A percentile compares a stretch with the other conserved stretches of the same genome.
phyloP scores from a whole-genome alignment of 805 yeast species.

The Martiniozyma abietophila region DNA sequence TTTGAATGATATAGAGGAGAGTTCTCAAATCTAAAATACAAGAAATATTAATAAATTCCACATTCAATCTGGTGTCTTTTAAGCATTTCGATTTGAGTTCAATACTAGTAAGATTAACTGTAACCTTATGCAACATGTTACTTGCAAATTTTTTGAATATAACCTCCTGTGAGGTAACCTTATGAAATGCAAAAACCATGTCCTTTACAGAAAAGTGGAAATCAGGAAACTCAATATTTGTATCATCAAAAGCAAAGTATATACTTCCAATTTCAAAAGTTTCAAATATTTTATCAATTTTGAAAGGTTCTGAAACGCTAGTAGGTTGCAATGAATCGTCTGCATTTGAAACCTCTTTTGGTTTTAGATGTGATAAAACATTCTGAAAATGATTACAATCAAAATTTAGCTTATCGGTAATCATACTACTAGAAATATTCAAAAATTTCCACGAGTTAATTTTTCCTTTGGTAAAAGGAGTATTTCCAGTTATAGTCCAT shows the following conservation, averaged over 20 bases:
- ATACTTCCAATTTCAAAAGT: slow-evolving; percentile 6
- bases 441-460: slow-evolving; percentile 2
- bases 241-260: slow-evolving; percentile 12
- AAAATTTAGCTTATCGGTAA: slow-evolving; percentile 7
- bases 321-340: too few species aligned
- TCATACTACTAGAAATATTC: slow-evolving; percentile 4
- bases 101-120: slow-evolving; percentile 10
- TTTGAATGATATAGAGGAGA: slow-evolving; percentile 4
- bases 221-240: slow-evolving; percentile 1
- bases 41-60: slow-evolving; percentile 14
- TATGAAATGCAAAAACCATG: slow-evolving; percentile 8
- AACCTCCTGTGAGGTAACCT: slow-evolving; percentile 6
- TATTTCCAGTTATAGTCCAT: slow-evolving; percentile 10
- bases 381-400: slow-evolving; percentile 5
- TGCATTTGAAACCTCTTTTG: too few species aligned
- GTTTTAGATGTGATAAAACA: too few species aligned
- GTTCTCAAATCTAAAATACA: slow-evolving; percentile 9
- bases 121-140: slow-evolving; percentile 8
- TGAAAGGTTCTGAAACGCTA: too few species aligned
- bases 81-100: slow-evolving; percentile 1
- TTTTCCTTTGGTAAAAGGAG: not conserved
- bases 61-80: slow-evolving; percentile 3
- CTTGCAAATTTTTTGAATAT: slow-evolving; percentile 3
- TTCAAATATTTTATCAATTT: slow-evolving; percentile 4
- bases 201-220: slow-evolving; percentile 7